Base-by-base conservation (phyloP, 331 rosid species). In the Acacia pycnantha region DNA sequence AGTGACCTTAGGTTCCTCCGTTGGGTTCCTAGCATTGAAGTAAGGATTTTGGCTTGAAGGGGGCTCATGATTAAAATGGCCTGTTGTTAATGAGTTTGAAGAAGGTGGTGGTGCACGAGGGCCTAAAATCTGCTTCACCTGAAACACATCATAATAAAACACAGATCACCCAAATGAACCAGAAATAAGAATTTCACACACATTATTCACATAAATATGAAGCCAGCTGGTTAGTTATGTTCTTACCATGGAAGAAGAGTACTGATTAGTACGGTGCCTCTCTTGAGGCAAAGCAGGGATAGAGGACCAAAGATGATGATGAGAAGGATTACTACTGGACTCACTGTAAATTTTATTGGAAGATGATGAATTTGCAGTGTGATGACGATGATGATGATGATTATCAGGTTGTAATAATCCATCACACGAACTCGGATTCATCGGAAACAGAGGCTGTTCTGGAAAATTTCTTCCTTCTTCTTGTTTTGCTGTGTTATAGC, bases 11-110 rank as follows among this genome's bases (percentile, higher is more conserved):
- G 81, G 80, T 84, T 88, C 85, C 81, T 88, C 87, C 14, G 51
- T 37, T 37, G 41, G 77, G 21, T 64, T 50, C 61, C 77, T 77
- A 21, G 87, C 56, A 35, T 82, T 86, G 66, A 75, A 82, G 81
- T 29, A 47, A 3, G 87, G 81, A 73, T 59, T 91, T 91, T 91
- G 96, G 96, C 67, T 89, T 84, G 97, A 93, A 93, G 97, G 96
- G 90, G 85, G 93, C 90, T 93, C 96, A 54, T 71, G 86, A 86
- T 82, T 79, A 33, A 70, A 73, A 74, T 48, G 40, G 82, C 79
- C 88, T 8, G 68, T 76, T 13, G 91, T 51, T 19, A 82, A 80
- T 50, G 83, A 24, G 79, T 65, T 83, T 29, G 86, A 78, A 13
- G 77, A 82, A 73, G 74, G 29, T 12, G 80, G 54, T 8, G 82